A percentile compares a stretch with the other conserved stretches of the same genome.
Evolutionary conservation across 352 stramenopile genomes (phyloP).

Genomic region (Phytopythium delawarense): DNA sequence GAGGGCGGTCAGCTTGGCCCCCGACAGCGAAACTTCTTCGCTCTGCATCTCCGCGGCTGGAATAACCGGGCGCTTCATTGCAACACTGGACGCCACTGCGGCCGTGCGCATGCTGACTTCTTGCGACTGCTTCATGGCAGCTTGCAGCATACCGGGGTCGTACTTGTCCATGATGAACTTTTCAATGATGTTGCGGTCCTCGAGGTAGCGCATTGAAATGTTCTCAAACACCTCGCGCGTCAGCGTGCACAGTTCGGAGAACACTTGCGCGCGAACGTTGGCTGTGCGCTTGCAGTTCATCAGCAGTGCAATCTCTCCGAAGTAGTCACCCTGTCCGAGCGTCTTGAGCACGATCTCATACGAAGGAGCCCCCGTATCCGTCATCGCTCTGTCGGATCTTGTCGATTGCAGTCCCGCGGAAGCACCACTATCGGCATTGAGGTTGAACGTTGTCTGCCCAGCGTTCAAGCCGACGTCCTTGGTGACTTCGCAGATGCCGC

Average conservation of each 20-base stretch:
- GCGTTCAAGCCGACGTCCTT: slow-evolving; percentile 41
- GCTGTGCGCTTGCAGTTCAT: slow-evolving; percentile 85
- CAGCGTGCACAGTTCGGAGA: slow-evolving; percentile 73
- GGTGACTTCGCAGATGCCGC: slow-evolving; percentile 71
- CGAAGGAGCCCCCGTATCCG: slow-evolving; percentile 5
- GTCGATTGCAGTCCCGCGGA: background rate
- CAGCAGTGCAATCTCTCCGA: slow-evolving; percentile 73
- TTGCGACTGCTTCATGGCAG: slow-evolving; percentile 71
- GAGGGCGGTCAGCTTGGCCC: slow-evolving; percentile 26
- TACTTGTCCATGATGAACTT: slow-evolving; percentile 88
- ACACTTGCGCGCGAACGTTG: slow-evolving; percentile 65
- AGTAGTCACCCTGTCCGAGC: slow-evolving; percentile 73
- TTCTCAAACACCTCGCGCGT: slow-evolving; percentile 74
- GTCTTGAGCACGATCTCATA: slow-evolving; percentile 69
- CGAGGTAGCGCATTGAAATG: slow-evolving; percentile 69
- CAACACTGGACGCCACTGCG: background rate
- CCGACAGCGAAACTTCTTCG: background rate
- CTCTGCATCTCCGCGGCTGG: background rate
- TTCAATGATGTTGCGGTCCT: slow-evolving; percentile 77
- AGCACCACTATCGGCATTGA: background rate
- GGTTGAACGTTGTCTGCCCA: background rate
- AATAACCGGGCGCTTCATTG: background rate
- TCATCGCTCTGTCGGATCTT: background rate
- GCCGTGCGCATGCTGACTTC: slow-evolving; percentile 49
- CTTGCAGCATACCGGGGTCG: slow-evolving; percentile 66